Conservation (phyloP, 352 stramenopile species). For the Pythium grandisporangium region DNA sequence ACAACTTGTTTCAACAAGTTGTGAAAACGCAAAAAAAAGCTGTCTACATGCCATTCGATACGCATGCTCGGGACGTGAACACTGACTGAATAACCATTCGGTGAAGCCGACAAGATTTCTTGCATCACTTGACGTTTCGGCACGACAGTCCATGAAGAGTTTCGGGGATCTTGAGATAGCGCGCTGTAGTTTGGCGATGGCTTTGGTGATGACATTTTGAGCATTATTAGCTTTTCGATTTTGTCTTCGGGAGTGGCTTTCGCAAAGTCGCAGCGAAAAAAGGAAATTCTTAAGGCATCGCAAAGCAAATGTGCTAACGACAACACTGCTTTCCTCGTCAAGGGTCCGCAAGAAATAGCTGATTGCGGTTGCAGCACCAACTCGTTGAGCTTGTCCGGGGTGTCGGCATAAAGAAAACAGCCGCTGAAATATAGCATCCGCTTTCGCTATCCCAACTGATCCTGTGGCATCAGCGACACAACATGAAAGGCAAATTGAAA, state of each 20-base stretch:
- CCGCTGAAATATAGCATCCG: slow-evolving; percentile 50
- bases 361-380: slow-evolving; percentile 51
- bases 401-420: slow-evolving; percentile 70
- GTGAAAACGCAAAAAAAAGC: slow-evolving; percentile 12
- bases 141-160: slow-evolving; percentile 22
- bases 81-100: slow-evolving; percentile 13
- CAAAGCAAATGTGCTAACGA: slow-evolving; percentile 50
- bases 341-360: slow-evolving; percentile 60
- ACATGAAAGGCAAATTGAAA: slow-evolving; percentile 40
- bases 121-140: too few species aligned
- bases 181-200: slow-evolving; percentile 47
- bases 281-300: slow-evolving; percentile 64
- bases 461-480: slow-evolving; percentile 36
- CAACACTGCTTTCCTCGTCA: slow-evolving; percentile 34
- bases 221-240: slow-evolving; percentile 26
- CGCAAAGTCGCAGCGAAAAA: slow-evolving; percentile 46
- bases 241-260: slow-evolving; percentile 21
- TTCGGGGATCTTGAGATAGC: slow-evolving; percentile 37
- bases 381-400: slow-evolving; percentile 43
- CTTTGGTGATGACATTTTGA: slow-evolving; percentile 52
- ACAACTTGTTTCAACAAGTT: slow-evolving; percentile 23
- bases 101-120: slow-evolving; percentile 1
- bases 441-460: slow-evolving; percentile 10
- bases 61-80: slow-evolving; percentile 4
- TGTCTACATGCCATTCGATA: slow-evolving; percentile 12